Evolutionary conservation across 2,329 filamentous ascomycete species (phyloP), one percentile per base, ranked within the genome.

Genomic region (Monilinia laxa): DNA sequence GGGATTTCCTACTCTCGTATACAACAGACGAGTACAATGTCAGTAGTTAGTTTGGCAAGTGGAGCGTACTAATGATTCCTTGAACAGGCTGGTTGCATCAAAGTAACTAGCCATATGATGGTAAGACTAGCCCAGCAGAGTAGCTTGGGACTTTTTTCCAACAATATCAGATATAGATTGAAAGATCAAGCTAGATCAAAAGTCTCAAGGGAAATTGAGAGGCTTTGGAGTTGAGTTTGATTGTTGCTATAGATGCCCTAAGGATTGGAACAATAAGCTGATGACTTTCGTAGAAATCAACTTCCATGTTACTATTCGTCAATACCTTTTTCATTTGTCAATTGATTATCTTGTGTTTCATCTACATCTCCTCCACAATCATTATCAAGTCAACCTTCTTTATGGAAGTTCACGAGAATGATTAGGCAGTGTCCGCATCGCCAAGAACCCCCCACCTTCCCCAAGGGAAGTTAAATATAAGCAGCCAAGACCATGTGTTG

Each of bases 381-480:
- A 42, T 12, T 25, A 57, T 60, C 28, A 60, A 38, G 38, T 14
- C 12, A 20, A 51, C 28, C 45, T 51, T 60, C 42, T 35, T 23
- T 20, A 18, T 60, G 28, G 25, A 60, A 51, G 12, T 51, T 51
- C 45, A 38, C 45, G 14, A 11, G 16, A 58, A 45, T 42, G 12
- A 58, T 58, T 58, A 58, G 56, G 58, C 45, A 20, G 45, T 49
- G 20, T 51, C 28, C 58, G 45, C 12, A 60, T n/a, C n/a, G 45
- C 57, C 45, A 60, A 60, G 57, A 28, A 60, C n/a, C 31, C n/a
- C 20, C 58, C 58, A 60, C 58, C 58, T 60, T 60, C 58, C 58
- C 20, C 1, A 38, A 38, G 58, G 45, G 35, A 31, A 25, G 18
- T 16, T 10, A 25, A 12, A 60, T 60, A 51, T 18, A 38, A 18